phyloP scores from a whole-genome alignment of 129 eudicot species.

The Glebionis coronaria region DNA sequence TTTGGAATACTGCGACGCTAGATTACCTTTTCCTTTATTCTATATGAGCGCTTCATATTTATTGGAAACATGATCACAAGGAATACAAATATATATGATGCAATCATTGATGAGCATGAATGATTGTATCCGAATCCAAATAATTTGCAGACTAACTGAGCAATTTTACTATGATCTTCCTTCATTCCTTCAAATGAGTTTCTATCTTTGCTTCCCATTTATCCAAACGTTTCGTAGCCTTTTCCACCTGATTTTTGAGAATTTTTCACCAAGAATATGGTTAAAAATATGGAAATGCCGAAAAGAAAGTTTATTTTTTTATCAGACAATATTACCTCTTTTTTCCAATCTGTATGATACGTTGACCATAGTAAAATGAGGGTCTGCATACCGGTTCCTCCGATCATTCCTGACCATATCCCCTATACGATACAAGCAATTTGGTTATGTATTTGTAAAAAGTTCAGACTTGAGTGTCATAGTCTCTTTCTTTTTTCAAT shows the following conservation, averaged over 20 bases:
- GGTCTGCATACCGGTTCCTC: slow-evolving; percentile 81
- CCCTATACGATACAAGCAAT: slow-evolving; percentile 38
- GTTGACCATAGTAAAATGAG: slow-evolving; percentile 57
- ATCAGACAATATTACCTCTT: slow-evolving; percentile 45
- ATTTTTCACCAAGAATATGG: neutral
- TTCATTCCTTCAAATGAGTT: slow-evolving; percentile 31
- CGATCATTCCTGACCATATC: slow-evolving; percentile 90
- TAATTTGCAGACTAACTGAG: neutral
- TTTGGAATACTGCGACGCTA: no score
- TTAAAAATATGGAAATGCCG: neutral
- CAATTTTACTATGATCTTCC: slow-evolving; percentile 12
- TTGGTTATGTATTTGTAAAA: neutral
- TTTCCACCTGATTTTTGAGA: slow-evolving; percentile 56
- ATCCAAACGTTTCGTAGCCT: slow-evolving; percentile 48
- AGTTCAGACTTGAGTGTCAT: neutral
- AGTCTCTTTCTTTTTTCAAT: neutral
- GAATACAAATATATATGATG: slow-evolving; percentile 4
- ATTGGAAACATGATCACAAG: neutral
- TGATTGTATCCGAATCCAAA: slow-evolving; percentile 1
- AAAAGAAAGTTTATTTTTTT: no score
- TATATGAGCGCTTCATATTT: no score
- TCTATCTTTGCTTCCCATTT: slow-evolving; percentile 53
- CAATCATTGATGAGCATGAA: slow-evolving; percentile 7
- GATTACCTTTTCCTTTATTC: no score
- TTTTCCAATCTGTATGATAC: slow-evolving; percentile 66